Conservation (phyloP, 805 yeast genomes). For the Phaffomyces opuntiae region DNA sequence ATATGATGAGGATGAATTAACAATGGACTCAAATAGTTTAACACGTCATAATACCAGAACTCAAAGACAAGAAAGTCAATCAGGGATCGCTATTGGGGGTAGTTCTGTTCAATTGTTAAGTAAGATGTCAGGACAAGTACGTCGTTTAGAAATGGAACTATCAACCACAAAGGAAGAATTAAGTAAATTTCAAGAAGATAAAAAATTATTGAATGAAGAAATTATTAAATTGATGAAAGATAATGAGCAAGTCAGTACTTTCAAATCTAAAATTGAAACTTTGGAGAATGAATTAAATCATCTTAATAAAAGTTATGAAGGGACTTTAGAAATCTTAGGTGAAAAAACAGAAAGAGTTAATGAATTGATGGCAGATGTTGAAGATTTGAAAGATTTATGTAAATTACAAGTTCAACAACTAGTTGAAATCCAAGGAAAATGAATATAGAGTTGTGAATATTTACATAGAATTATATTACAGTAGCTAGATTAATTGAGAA, state of each 20-base stretch:
- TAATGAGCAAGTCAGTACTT: constrained; percentile 36
- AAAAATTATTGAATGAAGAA: constrained; percentile 63
- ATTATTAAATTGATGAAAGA: constrained; percentile 52
- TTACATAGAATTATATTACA: no score
- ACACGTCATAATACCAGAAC: background rate
- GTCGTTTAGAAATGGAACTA: constrained; percentile 76
- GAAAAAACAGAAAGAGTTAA: constrained; percentile 82
- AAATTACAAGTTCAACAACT: constrained; percentile 82
- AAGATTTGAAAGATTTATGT: constrained; percentile 80
- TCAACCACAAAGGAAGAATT: constrained; percentile 58
- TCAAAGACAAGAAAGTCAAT: constrained; percentile 6
- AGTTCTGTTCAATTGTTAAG: constrained; percentile 57
- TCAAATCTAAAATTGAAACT: constrained; percentile 31
- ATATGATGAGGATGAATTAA: constrained; percentile 9
- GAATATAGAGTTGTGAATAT: background rate
- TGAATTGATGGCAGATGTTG: constrained; percentile 83
- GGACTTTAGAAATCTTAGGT: constrained; percentile 67
- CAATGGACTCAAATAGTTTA: background rate
- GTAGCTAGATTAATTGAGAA: background rate
- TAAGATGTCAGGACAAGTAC: constrained; percentile 67
- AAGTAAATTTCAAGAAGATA: constrained; percentile 43
- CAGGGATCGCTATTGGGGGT: constrained; percentile 20
- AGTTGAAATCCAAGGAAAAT: constrained; percentile 48
- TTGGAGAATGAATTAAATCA: constrained; percentile 31
- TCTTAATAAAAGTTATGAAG: constrained; percentile 34